Percentiles rank a stretch among this genome's conserved stretches.
Evolutionary conservation across 176 grass and related monocot genomes (phyloP).

Genomic region (Dactylis glomerata): DNA sequence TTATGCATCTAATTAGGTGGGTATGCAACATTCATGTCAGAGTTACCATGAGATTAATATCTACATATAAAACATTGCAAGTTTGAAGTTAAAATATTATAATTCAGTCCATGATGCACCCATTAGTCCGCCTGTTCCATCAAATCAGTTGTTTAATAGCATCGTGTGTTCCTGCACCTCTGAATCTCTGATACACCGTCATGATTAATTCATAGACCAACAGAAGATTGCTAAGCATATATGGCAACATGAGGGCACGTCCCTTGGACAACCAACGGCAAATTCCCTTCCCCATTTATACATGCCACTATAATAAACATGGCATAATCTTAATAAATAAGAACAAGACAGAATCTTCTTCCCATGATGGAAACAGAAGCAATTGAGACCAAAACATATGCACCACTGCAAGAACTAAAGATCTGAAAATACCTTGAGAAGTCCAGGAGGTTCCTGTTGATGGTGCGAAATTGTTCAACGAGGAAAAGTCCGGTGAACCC

Average conservation of each 20-base stretch:
- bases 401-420: not conserved
- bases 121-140: not conserved
- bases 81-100: not conserved
- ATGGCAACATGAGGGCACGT: constrained; percentile 5
- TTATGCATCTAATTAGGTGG: not conserved
- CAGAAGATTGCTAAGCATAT: constrained; percentile 19
- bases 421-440: constrained; percentile 68
- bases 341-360: constrained; percentile 15
- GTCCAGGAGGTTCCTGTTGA: constrained; percentile 61
- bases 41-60: not conserved
- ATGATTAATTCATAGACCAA: constrained; percentile 14
- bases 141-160: not conserved
- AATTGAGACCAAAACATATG: constrained; percentile 24
- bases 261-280: not conserved
- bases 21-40: not conserved
- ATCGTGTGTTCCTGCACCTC: not conserved
- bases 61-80: no score
- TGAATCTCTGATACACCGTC: not conserved
- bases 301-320: constrained; percentile 18
- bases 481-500: constrained; percentile 36
- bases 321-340: not conserved
- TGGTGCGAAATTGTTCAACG: constrained; percentile 22
- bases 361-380: not conserved
- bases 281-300: not conserved
- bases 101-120: constrained; percentile 1